Conservation (phyloP, 1,284 basidiomycete species). For the Puccinia novopanici region DNA sequence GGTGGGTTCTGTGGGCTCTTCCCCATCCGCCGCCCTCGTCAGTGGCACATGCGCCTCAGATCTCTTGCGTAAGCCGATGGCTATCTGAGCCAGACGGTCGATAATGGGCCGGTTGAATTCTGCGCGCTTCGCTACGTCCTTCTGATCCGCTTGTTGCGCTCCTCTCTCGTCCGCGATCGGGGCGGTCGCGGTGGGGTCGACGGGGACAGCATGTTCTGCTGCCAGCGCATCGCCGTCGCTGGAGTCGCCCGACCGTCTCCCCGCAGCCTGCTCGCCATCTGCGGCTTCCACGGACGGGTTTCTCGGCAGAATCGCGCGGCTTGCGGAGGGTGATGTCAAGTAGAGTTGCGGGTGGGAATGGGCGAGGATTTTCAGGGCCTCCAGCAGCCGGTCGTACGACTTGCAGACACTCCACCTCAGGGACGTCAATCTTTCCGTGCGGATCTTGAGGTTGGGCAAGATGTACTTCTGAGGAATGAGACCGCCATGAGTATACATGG, state of each 20-base stretch:
- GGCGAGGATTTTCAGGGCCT: not conserved
- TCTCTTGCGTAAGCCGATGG: constrained; percentile 6
- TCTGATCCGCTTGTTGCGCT: not conserved
- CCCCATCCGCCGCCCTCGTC: not conserved
- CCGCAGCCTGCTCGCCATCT: too few relatives aligned
- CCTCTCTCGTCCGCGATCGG: not conserved
- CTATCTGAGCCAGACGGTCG: constrained; percentile 2
- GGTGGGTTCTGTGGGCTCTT: too few relatives aligned
- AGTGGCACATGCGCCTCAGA: not conserved
- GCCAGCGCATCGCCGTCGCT: not conserved
- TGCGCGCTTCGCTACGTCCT: not conserved
- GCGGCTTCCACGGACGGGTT: too few relatives aligned
- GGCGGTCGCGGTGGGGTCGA: not conserved
- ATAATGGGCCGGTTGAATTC: constrained; percentile 13
- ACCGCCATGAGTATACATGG: not conserved
- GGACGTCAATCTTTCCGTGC: constrained; percentile 1
- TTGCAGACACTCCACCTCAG: not conserved
- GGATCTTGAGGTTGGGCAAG: constrained; percentile 16
- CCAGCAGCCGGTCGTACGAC: not conserved
- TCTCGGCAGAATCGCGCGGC: not conserved
- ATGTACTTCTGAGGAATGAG: not conserved
- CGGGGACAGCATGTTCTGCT: not conserved
- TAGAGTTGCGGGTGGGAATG: constrained; percentile 12
- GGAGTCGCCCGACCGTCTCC: not conserved
- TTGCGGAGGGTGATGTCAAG: not conserved